Conservation (phyloP, 2,329 filamentous ascomycete species). For the Pseudogymnoascus sp. region DNA sequence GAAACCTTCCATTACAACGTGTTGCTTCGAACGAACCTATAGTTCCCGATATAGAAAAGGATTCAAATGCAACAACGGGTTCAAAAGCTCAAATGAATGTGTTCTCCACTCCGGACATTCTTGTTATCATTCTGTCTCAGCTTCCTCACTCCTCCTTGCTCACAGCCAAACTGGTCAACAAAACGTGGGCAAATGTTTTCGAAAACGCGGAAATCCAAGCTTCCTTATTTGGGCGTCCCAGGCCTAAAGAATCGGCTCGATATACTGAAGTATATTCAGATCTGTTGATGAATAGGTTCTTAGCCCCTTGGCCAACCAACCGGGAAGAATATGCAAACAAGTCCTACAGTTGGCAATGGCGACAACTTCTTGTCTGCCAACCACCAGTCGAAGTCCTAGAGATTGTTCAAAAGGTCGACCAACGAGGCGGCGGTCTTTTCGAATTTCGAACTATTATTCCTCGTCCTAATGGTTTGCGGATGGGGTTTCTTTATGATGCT, state of each 20-base stretch:
- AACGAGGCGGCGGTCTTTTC: constrained; percentile 4
- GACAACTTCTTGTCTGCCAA: constrained; percentile 13
- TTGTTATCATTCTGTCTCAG: constrained; percentile 10
- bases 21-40: not conserved
- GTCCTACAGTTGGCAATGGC: constrained; percentile 9
- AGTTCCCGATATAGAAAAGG: not conserved
- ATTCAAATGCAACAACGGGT: not conserved
- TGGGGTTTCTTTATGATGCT: constrained; percentile 13
- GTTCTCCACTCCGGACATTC: constrained; percentile 8
- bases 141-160: constrained; percentile 11
- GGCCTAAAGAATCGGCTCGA: constrained; percentile 9
- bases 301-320: constrained; percentile 7
- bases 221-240: constrained; percentile 10
- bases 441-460: constrained; percentile 9
- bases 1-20: not conserved
- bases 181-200: constrained; percentile 10
- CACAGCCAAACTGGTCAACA: constrained; percentile 9
- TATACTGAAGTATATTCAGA: constrained; percentile 11
- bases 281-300: constrained; percentile 10
- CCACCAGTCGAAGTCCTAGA: constrained; percentile 12
- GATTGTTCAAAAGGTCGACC: constrained; percentile 11
- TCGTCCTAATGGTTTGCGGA: constrained; percentile 9
- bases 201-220: constrained; percentile 8
- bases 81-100: constrained; percentile 9
- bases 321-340: not conserved